Base-by-base conservation (phyloP, 345 rosid genomes). In the Aurinia saxatilis region DNA sequence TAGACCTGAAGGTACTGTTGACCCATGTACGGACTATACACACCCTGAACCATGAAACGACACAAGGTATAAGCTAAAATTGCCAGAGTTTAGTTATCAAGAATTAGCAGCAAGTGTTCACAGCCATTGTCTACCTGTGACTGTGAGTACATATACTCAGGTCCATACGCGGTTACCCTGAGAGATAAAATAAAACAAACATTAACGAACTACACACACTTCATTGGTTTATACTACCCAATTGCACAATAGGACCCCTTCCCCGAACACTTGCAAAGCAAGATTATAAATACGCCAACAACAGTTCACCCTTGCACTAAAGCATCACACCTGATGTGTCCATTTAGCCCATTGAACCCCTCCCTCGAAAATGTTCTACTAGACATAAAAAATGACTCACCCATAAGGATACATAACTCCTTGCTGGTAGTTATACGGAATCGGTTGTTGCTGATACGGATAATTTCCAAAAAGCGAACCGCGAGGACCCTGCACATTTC, bases 371-470 rank as follows among this genome's bases (percentile, higher is more conserved):
- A 23, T 23, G 27, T 5, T 23, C 27, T 23, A 23, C 27, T 23
- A 6, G 31, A 27, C 1, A 27, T 7, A 27, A 7, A 27, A 7
- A 27, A 27, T 50, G 75, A 73, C 84, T 82, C 49, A 92, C 98
- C 98, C 95, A 73, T 85, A 87, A 76, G 93, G 91, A 65, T 85
- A 85, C 39, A 80, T 56, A 73, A 87, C 40, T 69, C 87, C 93
- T 65, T 85, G 97, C 44, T 83, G 95, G 74, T 87, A 87, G 82
- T 60, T 71, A 73, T 77, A 80, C 33, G 91, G 67, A 78, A 79
- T 68, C 21, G 87, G 86, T 40, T 83, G 86, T 40, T 83, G 95
- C 77, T 86, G 98, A 72, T 93, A 90, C 52, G 91, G 90, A 75
- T 74, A 73, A 68, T 51, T 77, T 53, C 96, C 95, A 63, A 71